Percentiles rank a stretch among this genome's conserved stretches.
Conservation (phyloP, 768 basidiomycete species). For the Psilocybe cyanescens region DNA sequence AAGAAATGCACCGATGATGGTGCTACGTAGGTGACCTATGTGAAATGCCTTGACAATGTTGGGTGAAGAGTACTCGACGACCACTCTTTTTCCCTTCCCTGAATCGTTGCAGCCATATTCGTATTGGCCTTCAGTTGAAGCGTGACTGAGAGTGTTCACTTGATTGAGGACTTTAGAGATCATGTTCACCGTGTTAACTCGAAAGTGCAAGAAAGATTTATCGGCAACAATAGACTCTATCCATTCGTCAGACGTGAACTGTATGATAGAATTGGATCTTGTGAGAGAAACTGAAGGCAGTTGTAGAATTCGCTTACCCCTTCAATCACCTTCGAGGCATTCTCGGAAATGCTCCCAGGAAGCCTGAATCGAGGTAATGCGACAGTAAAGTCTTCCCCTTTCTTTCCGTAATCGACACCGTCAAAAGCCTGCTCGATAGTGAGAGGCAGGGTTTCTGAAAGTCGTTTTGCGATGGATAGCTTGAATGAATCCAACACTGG, state of each 20-base stretch:
- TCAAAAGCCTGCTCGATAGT: conserved; percentile 78
- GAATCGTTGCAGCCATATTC: conserved; percentile 81
- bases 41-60: conserved; percentile 99
- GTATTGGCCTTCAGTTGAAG: conserved; percentile 57
- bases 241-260: conserved; percentile 89
- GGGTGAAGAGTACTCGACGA: conserved; percentile 94
- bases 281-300: too few relatives aligned
- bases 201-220: conserved; percentile 86
- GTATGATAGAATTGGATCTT: background rate
- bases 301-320: conserved; percentile 49
- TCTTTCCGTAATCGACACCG: conserved; percentile 90
- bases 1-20: conserved; percentile 95
- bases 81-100: conserved; percentile 79
- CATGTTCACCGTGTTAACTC: conserved; percentile 66
- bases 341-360: conserved; percentile 79
- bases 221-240: conserved; percentile 70
- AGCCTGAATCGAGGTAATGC: conserved; percentile 89
- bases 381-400: conserved; percentile 91
- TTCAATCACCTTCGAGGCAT: conserved; percentile 73
- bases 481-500: conserved; percentile 79
- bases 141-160: conserved; percentile 72
- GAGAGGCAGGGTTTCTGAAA: conserved; percentile 70
- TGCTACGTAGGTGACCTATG: conserved; percentile 93
- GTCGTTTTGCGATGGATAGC: conserved; percentile 74
- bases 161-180: conserved; percentile 72